phyloP scores from a whole-genome alignment of 306 rosid species.

The Parietaria judaica region DNA sequence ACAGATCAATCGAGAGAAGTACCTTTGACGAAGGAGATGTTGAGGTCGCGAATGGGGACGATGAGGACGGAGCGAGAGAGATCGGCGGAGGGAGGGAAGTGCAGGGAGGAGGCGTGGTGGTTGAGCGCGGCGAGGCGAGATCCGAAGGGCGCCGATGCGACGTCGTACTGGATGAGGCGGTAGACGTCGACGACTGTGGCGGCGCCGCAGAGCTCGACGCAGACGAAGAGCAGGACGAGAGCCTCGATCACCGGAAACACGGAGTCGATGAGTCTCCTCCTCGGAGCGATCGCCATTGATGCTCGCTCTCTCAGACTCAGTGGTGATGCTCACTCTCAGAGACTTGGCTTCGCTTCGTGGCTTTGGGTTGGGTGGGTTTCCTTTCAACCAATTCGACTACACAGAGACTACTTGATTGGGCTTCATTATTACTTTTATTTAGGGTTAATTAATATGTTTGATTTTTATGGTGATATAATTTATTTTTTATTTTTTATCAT shows the following conservation, averaged over 20 bases:
- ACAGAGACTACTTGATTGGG: no score
- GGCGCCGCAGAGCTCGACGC: conserved; percentile 90
- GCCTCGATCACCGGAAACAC: conserved; percentile 66
- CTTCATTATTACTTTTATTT: no score
- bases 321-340: no score
- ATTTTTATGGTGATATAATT: no score
- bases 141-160: conserved; percentile 83
- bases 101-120: conserved; percentile 81
- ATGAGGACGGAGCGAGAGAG: conserved; percentile 91
- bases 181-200: conserved; percentile 95
- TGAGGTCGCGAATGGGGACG: conserved; percentile 74
- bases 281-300: conserved; percentile 27
- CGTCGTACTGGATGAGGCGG: conserved; percentile 88
- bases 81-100: conserved; percentile 76
- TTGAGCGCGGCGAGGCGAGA: conserved; percentile 88
- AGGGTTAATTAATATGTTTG: no score
- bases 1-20: neutral
- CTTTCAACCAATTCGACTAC: no score
- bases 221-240: conserved; percentile 62
- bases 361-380: no score
- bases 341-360: neutral
- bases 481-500: no score
- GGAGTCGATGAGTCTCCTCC: conserved; percentile 57
- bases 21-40: conserved; percentile 77
- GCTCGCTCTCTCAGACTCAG: neutral